phyloP scores from a whole-genome alignment of 345 rosid species.

The Boechera divaricarpa region DNA sequence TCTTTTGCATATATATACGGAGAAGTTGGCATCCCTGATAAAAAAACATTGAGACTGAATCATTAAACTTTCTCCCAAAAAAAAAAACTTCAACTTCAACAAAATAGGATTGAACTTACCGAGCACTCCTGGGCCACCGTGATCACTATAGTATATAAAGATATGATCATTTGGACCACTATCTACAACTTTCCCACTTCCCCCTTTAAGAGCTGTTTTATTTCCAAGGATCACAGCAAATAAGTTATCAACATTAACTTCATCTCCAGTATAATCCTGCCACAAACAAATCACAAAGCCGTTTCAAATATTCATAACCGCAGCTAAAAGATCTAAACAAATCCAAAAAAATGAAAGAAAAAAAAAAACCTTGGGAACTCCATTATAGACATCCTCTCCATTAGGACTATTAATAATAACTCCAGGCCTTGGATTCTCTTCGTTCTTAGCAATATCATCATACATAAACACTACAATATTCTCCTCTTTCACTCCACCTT shows the following conservation, averaged over 20 bases:
- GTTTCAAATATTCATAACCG: neutral
- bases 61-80: neutral
- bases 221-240: slow-evolving; percentile 87
- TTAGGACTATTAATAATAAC: slow-evolving; percentile 76
- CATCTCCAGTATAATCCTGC: slow-evolving; percentile 70
- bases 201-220: slow-evolving; percentile 82
- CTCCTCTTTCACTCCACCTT: slow-evolving; percentile 89
- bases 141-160: slow-evolving; percentile 82
- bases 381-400: slow-evolving; percentile 80
- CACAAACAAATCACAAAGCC: slow-evolving; percentile 5
- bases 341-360: no score
- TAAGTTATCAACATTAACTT: slow-evolving; percentile 75
- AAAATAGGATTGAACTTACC: slow-evolving; percentile 56
- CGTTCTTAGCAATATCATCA: slow-evolving; percentile 77
- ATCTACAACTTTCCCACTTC: slow-evolving; percentile 89
- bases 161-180: slow-evolving; percentile 93
- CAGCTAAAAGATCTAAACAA: neutral
- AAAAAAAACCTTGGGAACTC: slow-evolving; percentile 77
- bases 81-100: neutral
- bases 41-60: slow-evolving; percentile 1
- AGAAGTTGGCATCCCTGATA: slow-evolving; percentile 90
- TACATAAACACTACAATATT: slow-evolving; percentile 91
- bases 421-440: slow-evolving; percentile 89
- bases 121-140: slow-evolving; percentile 94
- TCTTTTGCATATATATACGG: slow-evolving; percentile 83